Conservation (phyloP, 1,284 basidiomycete genomes). For the Gymnopus androsaceus region DNA sequence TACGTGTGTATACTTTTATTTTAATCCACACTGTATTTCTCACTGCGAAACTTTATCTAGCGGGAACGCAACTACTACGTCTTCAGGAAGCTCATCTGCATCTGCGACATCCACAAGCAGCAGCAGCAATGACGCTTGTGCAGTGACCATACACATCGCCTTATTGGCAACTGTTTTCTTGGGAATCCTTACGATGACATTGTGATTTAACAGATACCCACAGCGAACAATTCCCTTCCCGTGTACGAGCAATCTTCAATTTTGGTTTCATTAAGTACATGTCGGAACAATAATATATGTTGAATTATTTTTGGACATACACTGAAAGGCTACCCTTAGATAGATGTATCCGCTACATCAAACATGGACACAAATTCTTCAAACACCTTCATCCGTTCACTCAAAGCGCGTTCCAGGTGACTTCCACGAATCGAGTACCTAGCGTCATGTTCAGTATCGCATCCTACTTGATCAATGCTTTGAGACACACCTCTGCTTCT, state of each 20-base stretch:
- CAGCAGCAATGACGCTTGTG: background rate
- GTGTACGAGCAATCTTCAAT: too few relatives aligned
- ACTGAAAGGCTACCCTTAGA: background rate
- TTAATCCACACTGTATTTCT: background rate
- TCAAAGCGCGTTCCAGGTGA: slow-evolving; percentile 32
- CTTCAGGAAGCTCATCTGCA: background rate
- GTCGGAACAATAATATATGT: too few relatives aligned
- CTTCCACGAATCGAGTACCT: slow-evolving; percentile 40
- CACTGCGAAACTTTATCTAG: background rate
- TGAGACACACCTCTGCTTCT: slow-evolving; percentile 33
- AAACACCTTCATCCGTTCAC: slow-evolving; percentile 45
- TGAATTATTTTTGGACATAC: background rate
- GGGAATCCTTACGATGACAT: background rate
- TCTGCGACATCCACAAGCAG: too few relatives aligned
- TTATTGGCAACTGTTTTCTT: background rate
- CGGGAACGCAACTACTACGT: background rate
- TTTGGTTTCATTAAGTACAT: too few relatives aligned
- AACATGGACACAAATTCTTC: slow-evolving; percentile 44
- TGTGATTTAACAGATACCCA: too few relatives aligned
- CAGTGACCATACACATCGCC: background rate
- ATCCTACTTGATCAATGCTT: background rate
- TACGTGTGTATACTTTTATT: slow-evolving; percentile 1
- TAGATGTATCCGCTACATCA: slow-evolving; percentile 25
- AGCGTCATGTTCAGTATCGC: background rate
- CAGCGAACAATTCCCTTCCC: too few relatives aligned